Percentiles rank a stretch among this genome's conserved stretches.
These are phyloP conservation scores for Phaeosphaeria sp. DNA, from an alignment of 2,329 filamentous ascomycete genomes.

Conservation along the genomic window DNA sequence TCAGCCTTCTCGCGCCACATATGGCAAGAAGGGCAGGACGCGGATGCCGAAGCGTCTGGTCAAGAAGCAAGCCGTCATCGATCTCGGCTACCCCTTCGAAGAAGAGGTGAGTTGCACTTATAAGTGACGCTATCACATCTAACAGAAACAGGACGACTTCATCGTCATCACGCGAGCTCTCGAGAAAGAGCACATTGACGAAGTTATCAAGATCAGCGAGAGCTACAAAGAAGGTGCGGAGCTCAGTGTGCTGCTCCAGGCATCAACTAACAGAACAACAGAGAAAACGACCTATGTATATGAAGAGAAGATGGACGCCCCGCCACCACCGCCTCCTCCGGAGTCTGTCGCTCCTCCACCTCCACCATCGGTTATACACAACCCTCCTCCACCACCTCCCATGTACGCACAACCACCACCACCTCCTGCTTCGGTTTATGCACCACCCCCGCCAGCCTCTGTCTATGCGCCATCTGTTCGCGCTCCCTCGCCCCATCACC, in stretches of 20 bases:
- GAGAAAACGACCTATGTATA: conserved; percentile 48
- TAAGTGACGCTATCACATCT: conserved; percentile 29
- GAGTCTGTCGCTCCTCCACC: conserved; percentile 12
- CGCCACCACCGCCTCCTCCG: conserved; percentile 17
- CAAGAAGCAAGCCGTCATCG: conserved; percentile 79
- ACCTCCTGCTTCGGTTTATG: conserved; percentile 25
- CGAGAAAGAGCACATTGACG: conserved; percentile 89
- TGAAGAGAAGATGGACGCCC: conserved; percentile 31
- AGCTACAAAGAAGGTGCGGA: conserved; percentile 65
- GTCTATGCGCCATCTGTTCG: conserved; percentile 45
- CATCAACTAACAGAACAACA: conserved; percentile 12
- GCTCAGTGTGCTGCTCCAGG: not conserved
- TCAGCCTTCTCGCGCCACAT: conserved; percentile 39
- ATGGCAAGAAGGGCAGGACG: conserved; percentile 78
- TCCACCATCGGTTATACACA: conserved; percentile 19
- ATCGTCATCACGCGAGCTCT: conserved; percentile 85
- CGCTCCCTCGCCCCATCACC: conserved; percentile 40
- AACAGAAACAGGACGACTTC: conserved; percentile 69
- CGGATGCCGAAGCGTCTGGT: conserved; percentile 83
- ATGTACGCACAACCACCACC: conserved; percentile 24
- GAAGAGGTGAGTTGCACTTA: conserved; percentile 71
- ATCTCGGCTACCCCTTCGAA: conserved; percentile 84
- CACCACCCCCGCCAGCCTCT: conserved; percentile 30
- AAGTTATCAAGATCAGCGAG: conserved; percentile 83
- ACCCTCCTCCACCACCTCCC: conserved; percentile 32